Evolutionary conservation across 1,284 basidiomycete species (phyloP).

Genomic region (Coniferiporia sulphurascens): DNA sequence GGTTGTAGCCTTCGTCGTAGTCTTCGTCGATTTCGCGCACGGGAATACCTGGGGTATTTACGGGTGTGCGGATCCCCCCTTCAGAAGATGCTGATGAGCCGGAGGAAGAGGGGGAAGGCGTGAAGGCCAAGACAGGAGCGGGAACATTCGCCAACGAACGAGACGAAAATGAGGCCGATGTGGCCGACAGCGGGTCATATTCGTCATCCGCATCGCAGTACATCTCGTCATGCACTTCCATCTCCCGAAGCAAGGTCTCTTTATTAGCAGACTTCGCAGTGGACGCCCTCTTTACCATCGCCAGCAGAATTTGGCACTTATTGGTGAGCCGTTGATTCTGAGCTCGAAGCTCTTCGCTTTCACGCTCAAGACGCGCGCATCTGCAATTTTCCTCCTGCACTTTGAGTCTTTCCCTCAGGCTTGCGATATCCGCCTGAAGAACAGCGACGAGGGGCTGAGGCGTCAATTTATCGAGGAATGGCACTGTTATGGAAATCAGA

Average conservation of each 20-base stretch:
- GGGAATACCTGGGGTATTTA: neutral
- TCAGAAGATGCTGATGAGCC: neutral
- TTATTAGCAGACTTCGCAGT: neutral
- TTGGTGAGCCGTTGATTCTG: neutral
- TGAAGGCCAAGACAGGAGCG: neutral
- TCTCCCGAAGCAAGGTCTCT: neutral
- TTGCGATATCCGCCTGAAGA: neutral
- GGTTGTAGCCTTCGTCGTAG: slow-evolving; percentile 15
- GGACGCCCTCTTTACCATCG: neutral
- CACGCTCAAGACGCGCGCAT: neutral
- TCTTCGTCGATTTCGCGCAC: slow-evolving; percentile 14
- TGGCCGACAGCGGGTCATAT: neutral
- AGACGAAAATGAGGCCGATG: neutral
- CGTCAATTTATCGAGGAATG: neutral
- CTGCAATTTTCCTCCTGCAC: neutral
- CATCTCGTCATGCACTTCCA: neutral
- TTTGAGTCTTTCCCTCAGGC: neutral
- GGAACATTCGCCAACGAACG: neutral
- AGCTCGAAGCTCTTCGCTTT: neutral
- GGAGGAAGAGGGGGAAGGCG: neutral
- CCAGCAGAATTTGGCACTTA: neutral
- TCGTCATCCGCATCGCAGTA: slow-evolving; percentile 1
- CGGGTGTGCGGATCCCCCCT: neutral
- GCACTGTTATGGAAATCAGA: neutral
- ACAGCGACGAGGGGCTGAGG: neutral